Evolutionary conservation across 192 early-diverging fungal genomes (phyloP), one percentile per base, ranked within the genome.

Genomic region (Entomortierella lignicola): DNA sequence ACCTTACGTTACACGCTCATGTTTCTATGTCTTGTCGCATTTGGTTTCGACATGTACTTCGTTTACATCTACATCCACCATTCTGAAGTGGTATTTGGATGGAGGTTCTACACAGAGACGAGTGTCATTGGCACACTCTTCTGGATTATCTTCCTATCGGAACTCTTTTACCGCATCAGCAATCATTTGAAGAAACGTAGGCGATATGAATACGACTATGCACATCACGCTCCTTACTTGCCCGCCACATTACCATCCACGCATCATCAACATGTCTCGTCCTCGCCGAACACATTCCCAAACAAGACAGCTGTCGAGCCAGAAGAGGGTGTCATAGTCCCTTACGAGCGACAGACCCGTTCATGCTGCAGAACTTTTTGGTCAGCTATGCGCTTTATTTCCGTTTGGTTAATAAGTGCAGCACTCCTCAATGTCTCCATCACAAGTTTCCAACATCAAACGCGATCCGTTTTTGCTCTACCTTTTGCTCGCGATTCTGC

Each of bases 11-110:
- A 57, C 53, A 23, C 61, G 11, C 8, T 62, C 8, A 18, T 63
- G 6, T 20, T 77, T 23, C 0, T 52, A 25, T 41, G 41, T 8
- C 48, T 32, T 4, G 66, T 41, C 10, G 23, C 47, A 21, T 64
- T 77, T 18, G 48, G 61, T 13, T 25, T 69, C 29, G 50, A 69
- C 60, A 58, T 64, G 30, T 77, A 64, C 30, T 57, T 77, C 2
- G 32, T 77, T 42, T 51, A 59, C 12, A 8, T 77, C 37, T 64
- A 59, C 29, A n/a, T 18, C 27, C n/a, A 57, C 32, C 25, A 68
- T n/a, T 31, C 29, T 2, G 21, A 60, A 37, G 54, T 77, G 20
- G 58, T 64, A 21, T 43, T 77, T 15, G 26, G 41, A 12, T 77
- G 66, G 66, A 54, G 31, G 4, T 77, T 63, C 25, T 63, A 57